phyloP scores from a whole-genome alignment of 495 filamentous ascomycete genomes.

The Thermothielavioides terrestris region DNA sequence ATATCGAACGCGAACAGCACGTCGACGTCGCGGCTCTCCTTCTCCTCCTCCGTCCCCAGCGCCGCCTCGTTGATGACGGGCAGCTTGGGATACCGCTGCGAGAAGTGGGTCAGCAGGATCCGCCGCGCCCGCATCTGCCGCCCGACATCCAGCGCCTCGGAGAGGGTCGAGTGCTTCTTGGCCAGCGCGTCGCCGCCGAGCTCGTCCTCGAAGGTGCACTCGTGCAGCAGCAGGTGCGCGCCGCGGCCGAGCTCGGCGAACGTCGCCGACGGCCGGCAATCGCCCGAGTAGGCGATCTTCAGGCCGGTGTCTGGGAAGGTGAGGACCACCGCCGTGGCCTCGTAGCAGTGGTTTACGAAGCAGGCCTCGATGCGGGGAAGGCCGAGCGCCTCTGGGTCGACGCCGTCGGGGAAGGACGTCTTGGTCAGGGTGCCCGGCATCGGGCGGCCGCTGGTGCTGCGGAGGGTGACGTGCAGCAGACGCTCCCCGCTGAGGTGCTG shows the following conservation, averaged over 20 bases:
- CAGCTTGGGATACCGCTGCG: slow-evolving; percentile 88
- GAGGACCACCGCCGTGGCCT: slow-evolving; percentile 65
- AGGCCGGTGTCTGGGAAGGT: slow-evolving; percentile 66
- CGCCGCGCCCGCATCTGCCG: slow-evolving; percentile 65
- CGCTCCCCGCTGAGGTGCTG: slow-evolving; percentile 59
- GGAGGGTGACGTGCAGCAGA: slow-evolving; percentile 34
- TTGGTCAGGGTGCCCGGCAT: neutral
- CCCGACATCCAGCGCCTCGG: slow-evolving; percentile 74
- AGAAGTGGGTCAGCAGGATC: slow-evolving; percentile 86
- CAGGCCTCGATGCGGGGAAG: slow-evolving; percentile 49
- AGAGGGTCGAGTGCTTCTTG: slow-evolving; percentile 83
- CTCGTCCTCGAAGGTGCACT: slow-evolving; percentile 91
- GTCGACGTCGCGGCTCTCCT: slow-evolving; percentile 3
- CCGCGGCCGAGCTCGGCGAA: slow-evolving; percentile 65
- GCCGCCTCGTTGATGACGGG: slow-evolving; percentile 42
- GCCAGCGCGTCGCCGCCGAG: slow-evolving; percentile 65
- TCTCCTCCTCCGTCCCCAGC: slow-evolving; percentile 4
- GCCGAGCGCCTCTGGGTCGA: slow-evolving; percentile 20
- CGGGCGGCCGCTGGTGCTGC: slow-evolving; percentile 5
- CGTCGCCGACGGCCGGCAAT: slow-evolving; percentile 65
- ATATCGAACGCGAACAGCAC: slow-evolving; percentile 81
- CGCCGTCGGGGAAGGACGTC: neutral
- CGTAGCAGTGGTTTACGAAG: slow-evolving; percentile 65
- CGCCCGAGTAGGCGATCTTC: slow-evolving; percentile 85
- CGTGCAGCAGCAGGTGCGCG: slow-evolving; percentile 80